Evolutionary conservation across 257 asterid species (phyloP).

Genomic region (Przewalskia tangutica): DNA sequence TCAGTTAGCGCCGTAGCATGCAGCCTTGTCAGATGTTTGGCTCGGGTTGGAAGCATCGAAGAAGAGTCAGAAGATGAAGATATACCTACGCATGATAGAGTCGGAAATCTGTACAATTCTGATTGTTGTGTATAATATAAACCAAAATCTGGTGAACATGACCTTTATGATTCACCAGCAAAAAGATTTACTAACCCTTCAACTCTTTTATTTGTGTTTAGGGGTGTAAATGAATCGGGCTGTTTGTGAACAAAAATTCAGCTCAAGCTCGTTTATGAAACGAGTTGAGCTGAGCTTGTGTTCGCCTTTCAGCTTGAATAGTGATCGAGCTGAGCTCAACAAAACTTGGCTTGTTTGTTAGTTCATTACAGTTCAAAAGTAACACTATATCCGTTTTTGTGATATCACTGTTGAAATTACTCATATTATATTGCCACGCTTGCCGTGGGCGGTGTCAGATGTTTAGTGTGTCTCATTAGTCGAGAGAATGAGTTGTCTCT

Average conservation of each 20-base stretch:
- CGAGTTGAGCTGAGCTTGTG: background rate
- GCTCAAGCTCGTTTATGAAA: background rate
- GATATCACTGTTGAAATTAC: background rate
- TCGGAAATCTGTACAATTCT: background rate
- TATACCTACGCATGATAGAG: background rate
- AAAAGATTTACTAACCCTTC: background rate
- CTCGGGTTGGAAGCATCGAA: background rate
- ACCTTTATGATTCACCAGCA: background rate
- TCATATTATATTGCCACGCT: no score
- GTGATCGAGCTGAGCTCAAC: background rate
- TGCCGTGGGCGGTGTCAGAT: no score
- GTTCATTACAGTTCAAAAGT: background rate
- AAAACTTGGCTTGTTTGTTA: background rate
- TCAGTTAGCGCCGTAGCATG: background rate
- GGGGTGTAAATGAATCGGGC: background rate
- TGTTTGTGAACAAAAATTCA: background rate
- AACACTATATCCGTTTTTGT: background rate
- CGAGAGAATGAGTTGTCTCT: no score
- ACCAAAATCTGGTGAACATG: background rate
- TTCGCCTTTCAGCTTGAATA: background rate
- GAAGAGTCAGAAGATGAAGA: background rate
- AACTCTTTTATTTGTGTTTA: background rate
- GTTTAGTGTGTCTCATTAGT: no score
- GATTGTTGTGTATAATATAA: background rate
- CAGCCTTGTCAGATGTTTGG: background rate